Evolutionary conservation across 2,329 filamentous ascomycete species (phyloP), one percentile per base, ranked within the genome.

Genomic region (Aspergillus puulaauensis): DNA sequence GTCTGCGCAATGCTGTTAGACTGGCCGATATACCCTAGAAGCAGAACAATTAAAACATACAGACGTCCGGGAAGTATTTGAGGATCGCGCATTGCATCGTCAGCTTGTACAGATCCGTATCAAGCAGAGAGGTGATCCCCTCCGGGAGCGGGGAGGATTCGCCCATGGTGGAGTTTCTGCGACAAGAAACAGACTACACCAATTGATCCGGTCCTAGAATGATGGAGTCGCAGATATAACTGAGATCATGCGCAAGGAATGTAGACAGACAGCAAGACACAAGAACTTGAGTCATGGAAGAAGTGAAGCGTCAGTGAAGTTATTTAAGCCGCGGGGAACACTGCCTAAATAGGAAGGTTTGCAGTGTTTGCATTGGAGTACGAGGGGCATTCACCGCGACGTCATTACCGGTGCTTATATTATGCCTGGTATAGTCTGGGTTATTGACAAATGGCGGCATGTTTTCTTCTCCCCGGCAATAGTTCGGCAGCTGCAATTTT

Each of bases 1-100:
- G 45, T 88, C 84, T 67, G 49, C 21, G 39, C 51, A 7, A 46
- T 4, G 19, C 0, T 37, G 35, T 37, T 69, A 19, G 61, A 59
- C 23, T 23, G 17, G 5, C 17, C 17, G n/a, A 48, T 1, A 23
- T n/a, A 24, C n/a, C 11, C 12, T 21, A 33, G 33, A 2, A 23
- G 9, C 23, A 21, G 21, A 2, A 19, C n/a, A 1, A 14, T n/a
- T 15, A 23, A 15, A 43, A 71, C 77, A 70, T 64, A 81, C 79
- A 65, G 57, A 80, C 79, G 58, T 93, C 82, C 35, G 89, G 89
- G 75, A 96, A 98, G 79, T 93, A 96, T 76, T 96, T 96, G 66
- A 96, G 84, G 64, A 98, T 89, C 61, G 92, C 92, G 72, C 90
- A 96, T 88, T 99, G 95, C 95, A 99, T 99, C 19, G 95, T 99